These are phyloP conservation scores for Pseudogymnoascus destructans DNA, from an alignment of 2,329 filamentous ascomycete genomes.

Conservation along the genomic window DNA sequence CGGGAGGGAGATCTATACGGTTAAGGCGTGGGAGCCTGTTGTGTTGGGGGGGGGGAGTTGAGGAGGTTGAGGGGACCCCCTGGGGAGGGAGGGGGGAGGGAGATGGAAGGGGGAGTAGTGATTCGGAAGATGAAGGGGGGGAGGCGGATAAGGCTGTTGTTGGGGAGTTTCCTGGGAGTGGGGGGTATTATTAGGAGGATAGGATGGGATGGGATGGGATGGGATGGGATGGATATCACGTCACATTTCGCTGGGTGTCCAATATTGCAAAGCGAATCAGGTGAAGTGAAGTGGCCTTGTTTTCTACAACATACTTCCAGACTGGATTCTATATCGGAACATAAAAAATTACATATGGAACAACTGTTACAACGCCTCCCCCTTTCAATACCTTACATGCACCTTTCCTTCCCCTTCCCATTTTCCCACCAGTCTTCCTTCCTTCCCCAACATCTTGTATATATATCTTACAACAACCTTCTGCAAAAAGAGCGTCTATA, in stretches of 20 bases:
- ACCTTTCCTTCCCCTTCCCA: neutral
- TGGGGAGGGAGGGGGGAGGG: neutral
- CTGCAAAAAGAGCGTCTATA: neutral
- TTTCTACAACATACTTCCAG: neutral
- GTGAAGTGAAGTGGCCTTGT: neutral
- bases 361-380: neutral
- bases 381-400: neutral
- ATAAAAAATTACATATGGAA: neutral
- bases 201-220: neutral
- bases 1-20: slow-evolving; percentile 69
- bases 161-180: neutral
- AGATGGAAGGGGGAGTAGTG: neutral
- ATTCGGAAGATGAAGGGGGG: neutral
- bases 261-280: neutral
- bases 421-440: neutral
- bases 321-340: neutral
- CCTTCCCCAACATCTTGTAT: neutral
- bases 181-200: neutral
- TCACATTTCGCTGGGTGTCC: neutral
- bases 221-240: neutral
- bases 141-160: neutral
- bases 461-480: neutral
- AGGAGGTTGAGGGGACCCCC: neutral
- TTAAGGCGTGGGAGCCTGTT: slow-evolving; percentile 55
- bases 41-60: slow-evolving; percentile 37